Base-by-base conservation (phyloP, 495 filamentous ascomycete genomes). In the Daldinia decipiens region DNA sequence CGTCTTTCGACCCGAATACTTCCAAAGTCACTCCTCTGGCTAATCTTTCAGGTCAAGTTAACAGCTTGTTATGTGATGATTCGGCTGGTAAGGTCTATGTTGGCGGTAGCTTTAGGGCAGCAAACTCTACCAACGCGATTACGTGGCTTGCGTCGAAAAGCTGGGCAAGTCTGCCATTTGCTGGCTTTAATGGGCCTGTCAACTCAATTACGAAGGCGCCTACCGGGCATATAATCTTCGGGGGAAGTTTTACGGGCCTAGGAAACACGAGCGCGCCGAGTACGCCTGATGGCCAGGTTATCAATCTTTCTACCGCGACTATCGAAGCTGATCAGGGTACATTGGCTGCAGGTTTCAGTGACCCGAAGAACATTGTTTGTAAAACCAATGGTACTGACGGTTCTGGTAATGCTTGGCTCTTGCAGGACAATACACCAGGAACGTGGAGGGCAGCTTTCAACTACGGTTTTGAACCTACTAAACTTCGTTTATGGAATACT, bases 171-270 rank as follows among this genome's bases (percentile, higher is more conserved):
- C 80, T 99, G 67, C 89, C 93, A 8, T 99, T 99, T 83, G 86
- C 88, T 53, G 96, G 95, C 29, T 95, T 99, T 79, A 98, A 98
- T 82, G 94, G 93, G 51, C 94, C 94, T 11, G 94, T 99, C 51
- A 89, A 85, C 56, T 91, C 93, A 36, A 98, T 99, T 63, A 83
- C 89, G 51, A 92, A 93, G 81, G 87, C 88, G 15, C 83, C 89
- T 17, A 88, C 91, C 73, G 92, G 91, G 4, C 91, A 95, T 70
- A 91, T 99, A 62, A 86, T 97, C 51, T 99, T 97, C 70, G 96
- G 93, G 52, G 95, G 95, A 53, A 86, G 84, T n/a, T 99, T 99
- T 78, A 91, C 91, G 65, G 93, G 92, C 17, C 82, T 97, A n/a
- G 93, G 93, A 26, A 98, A 97, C 76, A 86, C 88, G 3, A 92